Conservation (phyloP, 768 basidiomycete species). For the Pleurotus pulmonarius region DNA sequence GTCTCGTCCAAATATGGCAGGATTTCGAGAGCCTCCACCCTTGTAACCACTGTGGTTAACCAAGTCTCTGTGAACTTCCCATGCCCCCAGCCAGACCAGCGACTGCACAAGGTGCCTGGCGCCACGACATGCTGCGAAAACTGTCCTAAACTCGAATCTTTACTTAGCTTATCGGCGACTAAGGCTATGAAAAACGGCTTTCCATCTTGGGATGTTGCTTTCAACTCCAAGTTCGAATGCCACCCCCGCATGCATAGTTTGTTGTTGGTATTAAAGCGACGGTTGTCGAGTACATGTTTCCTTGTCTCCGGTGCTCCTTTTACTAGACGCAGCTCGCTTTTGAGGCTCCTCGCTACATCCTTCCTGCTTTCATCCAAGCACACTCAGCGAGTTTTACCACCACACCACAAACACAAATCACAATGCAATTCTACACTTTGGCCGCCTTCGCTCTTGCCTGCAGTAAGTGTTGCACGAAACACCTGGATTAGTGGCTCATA, state of each 20-base stretch:
- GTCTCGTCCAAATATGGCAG: constrained; percentile 2
- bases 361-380: neutral
- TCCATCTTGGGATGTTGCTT: constrained; percentile 8
- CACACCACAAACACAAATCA: neutral
- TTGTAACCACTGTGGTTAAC: neutral
- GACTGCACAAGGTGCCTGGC: neutral
- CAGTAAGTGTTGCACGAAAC: neutral
- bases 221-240: neutral
- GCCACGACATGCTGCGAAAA: neutral
- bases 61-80: neutral
- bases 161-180: neutral
- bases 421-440: constrained; percentile 6
- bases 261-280: constrained; percentile 9
- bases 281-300: neutral
- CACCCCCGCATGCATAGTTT: neutral
- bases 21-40: neutral
- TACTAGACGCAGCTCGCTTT: neutral
- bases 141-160: neutral
- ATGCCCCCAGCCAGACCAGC: neutral
- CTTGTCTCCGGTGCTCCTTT: constrained; percentile 6
- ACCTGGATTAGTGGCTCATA: neutral
- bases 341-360: constrained; percentile 3
- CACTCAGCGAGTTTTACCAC: neutral
- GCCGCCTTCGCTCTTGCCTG: constrained; percentile 1
- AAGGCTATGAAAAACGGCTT: neutral